phyloP scores from a whole-genome alignment of 441 rosid species.

The Geranium incanum region DNA sequence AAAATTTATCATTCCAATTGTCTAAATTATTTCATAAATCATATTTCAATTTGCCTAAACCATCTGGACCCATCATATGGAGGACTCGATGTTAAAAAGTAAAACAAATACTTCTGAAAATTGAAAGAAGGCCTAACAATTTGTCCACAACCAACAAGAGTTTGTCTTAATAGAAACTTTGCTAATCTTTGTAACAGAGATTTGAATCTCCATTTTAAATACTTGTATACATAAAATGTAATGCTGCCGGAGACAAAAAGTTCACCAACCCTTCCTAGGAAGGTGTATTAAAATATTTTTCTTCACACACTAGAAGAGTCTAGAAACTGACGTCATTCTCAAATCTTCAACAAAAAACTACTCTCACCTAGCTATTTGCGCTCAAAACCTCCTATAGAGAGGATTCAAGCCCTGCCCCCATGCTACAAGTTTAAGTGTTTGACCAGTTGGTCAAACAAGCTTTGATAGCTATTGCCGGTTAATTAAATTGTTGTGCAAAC shows the following conservation, averaged over 20 bases:
- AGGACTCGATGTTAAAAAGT: not conserved
- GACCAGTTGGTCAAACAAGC: too few relatives aligned
- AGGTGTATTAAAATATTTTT: not conserved
- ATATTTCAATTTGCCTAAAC: not conserved
- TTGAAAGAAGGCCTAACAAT: not conserved
- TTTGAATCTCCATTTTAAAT: not conserved
- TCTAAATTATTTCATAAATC: not conserved
- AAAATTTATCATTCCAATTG: not conserved
- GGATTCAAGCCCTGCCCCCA: too few relatives aligned
- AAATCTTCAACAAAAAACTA: too few relatives aligned
- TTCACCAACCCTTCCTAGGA: not conserved
- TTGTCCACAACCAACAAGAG: not conserved
- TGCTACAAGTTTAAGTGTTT: too few relatives aligned
- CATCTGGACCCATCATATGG: not conserved
- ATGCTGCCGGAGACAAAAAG: not conserved
- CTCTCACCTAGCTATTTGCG: too few relatives aligned
- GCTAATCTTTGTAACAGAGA: not conserved
- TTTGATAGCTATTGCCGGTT: too few relatives aligned
- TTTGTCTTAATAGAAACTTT: not conserved
- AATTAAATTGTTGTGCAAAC: too few relatives aligned
- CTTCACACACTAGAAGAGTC: not conserved
- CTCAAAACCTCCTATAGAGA: too few relatives aligned
- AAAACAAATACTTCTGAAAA: not conserved
- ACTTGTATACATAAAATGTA: not conserved
- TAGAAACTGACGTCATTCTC: not conserved